phyloP scores from a whole-genome alignment of 2,329 filamentous ascomycete genomes.

The Xylaria sp. region DNA sequence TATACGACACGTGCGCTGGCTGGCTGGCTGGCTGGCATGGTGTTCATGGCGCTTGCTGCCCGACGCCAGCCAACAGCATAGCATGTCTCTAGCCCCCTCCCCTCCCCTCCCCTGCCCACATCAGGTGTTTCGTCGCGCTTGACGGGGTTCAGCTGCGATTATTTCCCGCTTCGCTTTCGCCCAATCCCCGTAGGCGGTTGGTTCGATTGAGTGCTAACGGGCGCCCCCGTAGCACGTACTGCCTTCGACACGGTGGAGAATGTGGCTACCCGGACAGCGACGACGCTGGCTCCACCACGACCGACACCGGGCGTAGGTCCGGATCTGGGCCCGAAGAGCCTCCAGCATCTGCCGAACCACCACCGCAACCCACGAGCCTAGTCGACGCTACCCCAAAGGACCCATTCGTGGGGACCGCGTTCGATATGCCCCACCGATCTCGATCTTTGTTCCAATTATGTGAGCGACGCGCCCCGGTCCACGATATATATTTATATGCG shows the following conservation, averaged over 20 bases:
- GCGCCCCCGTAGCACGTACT: slow-evolving; percentile 45
- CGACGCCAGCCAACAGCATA: slow-evolving; percentile 13
- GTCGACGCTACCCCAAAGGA: slow-evolving; percentile 32
- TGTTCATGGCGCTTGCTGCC: slow-evolving; percentile 18
- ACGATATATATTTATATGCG: slow-evolving; percentile 30
- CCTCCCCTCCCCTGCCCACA: no score
- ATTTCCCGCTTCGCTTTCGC: slow-evolving; percentile 4
- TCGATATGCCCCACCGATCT: slow-evolving; percentile 40
- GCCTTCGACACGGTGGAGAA: slow-evolving; percentile 48
- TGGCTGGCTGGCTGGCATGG: no score
- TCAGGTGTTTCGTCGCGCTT: slow-evolving; percentile 3
- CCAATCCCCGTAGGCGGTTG: not conserved
- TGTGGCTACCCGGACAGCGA: slow-evolving; percentile 40
- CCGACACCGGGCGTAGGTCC: slow-evolving; percentile 19
- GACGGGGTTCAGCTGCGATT: no score
- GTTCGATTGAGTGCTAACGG: slow-evolving; percentile 23
- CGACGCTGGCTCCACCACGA: slow-evolving; percentile 23
- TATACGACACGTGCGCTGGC: slow-evolving; percentile 22
- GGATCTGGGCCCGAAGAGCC: slow-evolving; percentile 30
- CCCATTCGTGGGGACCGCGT: slow-evolving; percentile 34
- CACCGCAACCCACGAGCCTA: slow-evolving; percentile 14
- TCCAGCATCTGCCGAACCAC: slow-evolving; percentile 24
- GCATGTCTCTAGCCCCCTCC: slow-evolving; percentile 6
- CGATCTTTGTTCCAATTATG: slow-evolving; percentile 42
- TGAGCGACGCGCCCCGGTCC: slow-evolving; percentile 30